Evolutionary conservation across 306 rosid species (phyloP).

Genomic region (Fragaria ananassa): DNA sequence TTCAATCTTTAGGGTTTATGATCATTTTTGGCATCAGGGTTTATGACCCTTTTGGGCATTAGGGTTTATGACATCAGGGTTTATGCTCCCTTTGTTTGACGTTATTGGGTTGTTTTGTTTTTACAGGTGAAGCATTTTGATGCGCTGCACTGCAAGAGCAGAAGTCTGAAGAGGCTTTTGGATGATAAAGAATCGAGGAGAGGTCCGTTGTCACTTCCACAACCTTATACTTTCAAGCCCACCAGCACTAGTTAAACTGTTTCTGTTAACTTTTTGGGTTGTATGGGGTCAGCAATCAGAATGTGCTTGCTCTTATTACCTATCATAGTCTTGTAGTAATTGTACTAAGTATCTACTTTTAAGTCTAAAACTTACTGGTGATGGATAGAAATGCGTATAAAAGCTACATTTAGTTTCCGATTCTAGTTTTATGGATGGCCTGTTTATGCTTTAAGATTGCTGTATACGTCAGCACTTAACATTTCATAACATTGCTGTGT

Average conservation of each 20-base stretch:
- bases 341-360: slow-evolving; percentile 2
- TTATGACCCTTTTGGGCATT: neutral
- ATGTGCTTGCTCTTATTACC: neutral
- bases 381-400: neutral
- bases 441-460: neutral
- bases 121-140: slow-evolving; percentile 90
- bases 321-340: neutral
- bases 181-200: slow-evolving; percentile 77
- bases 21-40: neutral
- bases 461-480: neutral
- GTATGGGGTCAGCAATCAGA: slow-evolving; percentile 18
- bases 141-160: slow-evolving; percentile 72
- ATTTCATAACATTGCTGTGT: neutral
- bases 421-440: neutral
- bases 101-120: neutral
- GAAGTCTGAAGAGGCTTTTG: slow-evolving; percentile 74
- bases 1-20: neutral
- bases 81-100: neutral
- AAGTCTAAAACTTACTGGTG: neutral
- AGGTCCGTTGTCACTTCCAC: slow-evolving; percentile 83
- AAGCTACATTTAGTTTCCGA: neutral
- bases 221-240: slow-evolving; percentile 60
- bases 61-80: neutral
- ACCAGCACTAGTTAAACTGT: slow-evolving; percentile 21
- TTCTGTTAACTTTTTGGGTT: neutral